Evolutionary conservation across 768 basidiomycete species (phyloP).

Genomic region (Russula ochroleuca): DNA sequence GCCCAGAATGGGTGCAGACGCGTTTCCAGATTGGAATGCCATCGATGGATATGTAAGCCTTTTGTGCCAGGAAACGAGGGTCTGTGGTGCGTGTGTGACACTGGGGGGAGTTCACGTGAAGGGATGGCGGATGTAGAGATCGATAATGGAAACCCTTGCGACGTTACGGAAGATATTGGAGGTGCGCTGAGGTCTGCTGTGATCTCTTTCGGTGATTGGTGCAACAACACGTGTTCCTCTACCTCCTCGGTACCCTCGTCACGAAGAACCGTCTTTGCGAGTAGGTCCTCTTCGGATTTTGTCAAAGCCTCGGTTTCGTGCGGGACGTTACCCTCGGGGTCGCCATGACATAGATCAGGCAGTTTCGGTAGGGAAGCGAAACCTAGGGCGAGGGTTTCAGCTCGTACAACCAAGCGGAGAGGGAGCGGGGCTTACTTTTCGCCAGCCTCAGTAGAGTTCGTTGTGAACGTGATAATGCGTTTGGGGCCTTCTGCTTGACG

Average conservation of each 20-base stretch:
- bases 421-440: slow-evolving; percentile 47
- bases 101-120: slow-evolving; percentile 13
- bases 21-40: slow-evolving; percentile 71
- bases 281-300: slow-evolving; percentile 47
- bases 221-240: slow-evolving; percentile 49
- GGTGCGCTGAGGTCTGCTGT: slow-evolving; percentile 16
- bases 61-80: not conserved
- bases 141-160: slow-evolving; percentile 9
- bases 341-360: slow-evolving; percentile 31
- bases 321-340: slow-evolving; percentile 32
- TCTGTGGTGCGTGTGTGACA: not conserved
- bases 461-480: slow-evolving; percentile 66
- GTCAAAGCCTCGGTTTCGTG: slow-evolving; percentile 19
- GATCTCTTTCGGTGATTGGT: slow-evolving; percentile 16
- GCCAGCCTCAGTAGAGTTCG: slow-evolving; percentile 72
- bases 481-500: slow-evolving; percentile 52
- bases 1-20: slow-evolving; percentile 82
- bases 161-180: slow-evolving; percentile 18
- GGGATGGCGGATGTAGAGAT: slow-evolving; percentile 3
- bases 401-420: not conserved
- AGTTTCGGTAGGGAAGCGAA: slow-evolving; percentile 27
- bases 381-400: slow-evolving; percentile 1
- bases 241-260: slow-evolving; percentile 57
- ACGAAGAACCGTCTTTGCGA: slow-evolving; percentile 45
- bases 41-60: slow-evolving; percentile 41